Percentiles rank a stretch among this genome's conserved stretches.
Conservation (phyloP, 2,329 filamentous ascomycete species). For the Exutisphaerella laricina region DNA sequence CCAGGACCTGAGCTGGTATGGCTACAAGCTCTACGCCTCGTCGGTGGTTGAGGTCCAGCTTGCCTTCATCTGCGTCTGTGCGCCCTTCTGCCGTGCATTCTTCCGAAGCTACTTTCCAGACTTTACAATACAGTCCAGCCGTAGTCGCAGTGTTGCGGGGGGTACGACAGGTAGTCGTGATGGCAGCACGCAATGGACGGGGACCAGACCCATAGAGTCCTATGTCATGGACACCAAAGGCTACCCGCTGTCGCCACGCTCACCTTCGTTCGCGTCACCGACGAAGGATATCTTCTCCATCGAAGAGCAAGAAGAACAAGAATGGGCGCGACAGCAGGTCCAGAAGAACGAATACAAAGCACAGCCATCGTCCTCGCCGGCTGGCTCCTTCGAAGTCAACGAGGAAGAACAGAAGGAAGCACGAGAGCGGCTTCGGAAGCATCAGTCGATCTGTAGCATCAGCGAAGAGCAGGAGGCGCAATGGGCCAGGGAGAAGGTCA, state of each 20-base stretch:
- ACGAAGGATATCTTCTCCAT: conserved; percentile 3
- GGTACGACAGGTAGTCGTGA: neutral
- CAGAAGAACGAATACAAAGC: conserved; percentile 2
- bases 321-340: conserved; percentile 5
- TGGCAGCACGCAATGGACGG: neutral
- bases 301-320: conserved; percentile 3
- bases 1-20: conserved; percentile 17
- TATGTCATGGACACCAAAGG: conserved; percentile 1
- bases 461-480: neutral
- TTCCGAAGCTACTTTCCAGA: conserved; percentile 10
- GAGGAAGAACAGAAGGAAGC: neutral
- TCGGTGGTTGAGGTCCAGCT: conserved; percentile 22
- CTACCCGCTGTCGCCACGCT: neutral
- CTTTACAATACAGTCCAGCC: neutral
- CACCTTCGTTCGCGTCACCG: neutral
- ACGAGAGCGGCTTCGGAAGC: neutral
- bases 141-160: neutral
- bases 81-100: conserved; percentile 19
- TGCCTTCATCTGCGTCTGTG: conserved; percentile 21
- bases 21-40: conserved; percentile 19
- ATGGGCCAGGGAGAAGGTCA: conserved; percentile 6
- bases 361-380: neutral
- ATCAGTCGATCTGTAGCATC: neutral
- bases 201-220: neutral
- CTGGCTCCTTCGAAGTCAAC: neutral